Conservation (phyloP, 495 filamentous ascomycete genomes). For the Cryomyces minteri region DNA sequence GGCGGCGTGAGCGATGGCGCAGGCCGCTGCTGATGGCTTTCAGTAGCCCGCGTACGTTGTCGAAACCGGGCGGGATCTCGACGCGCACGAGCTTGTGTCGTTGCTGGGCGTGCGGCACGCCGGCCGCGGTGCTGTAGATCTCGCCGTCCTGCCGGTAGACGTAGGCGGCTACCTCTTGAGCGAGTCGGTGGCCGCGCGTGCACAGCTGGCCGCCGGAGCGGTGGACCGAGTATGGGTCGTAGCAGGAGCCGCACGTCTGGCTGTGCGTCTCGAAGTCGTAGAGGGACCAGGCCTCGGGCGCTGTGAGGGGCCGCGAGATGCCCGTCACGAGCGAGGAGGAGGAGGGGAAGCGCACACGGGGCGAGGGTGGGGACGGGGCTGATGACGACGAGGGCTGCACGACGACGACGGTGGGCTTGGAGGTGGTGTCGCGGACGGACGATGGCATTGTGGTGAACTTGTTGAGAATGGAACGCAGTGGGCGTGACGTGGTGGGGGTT, state of each 20-base stretch:
- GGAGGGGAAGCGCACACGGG: neutral
- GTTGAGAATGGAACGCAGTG: too few species aligned
- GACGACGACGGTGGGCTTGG: too few species aligned
- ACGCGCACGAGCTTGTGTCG: conserved; percentile 15
- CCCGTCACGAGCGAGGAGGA: conserved; percentile 7
- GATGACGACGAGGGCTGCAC: too few species aligned
- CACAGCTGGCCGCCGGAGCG: conserved; percentile 14
- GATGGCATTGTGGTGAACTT: too few species aligned
- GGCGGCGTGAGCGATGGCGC: conserved; percentile 8
- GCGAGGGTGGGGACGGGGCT: too few species aligned
- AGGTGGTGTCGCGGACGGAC: too few species aligned
- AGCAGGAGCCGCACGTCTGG: conserved; percentile 15
- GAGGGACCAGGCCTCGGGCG: conserved; percentile 16
- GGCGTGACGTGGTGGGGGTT: too few species aligned
- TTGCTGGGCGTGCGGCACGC: conserved; percentile 4
- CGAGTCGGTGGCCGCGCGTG: conserved; percentile 14
- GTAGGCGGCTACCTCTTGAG: conserved; percentile 16
- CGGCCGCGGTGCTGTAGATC: conserved; percentile 13
- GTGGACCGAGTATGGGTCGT: conserved; percentile 16
- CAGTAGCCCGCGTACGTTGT: conserved; percentile 15
- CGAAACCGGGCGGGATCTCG: conserved; percentile 17
- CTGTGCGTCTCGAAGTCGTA: conserved; percentile 22
- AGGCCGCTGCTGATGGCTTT: conserved; percentile 14
- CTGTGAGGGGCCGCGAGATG: conserved; percentile 12
- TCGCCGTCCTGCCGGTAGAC: conserved; percentile 17